Percentiles rank a stretch among this genome's conserved stretches.
Evolutionary conservation across 2,329 filamentous ascomycete genomes (phyloP).

Genomic region (Pleurostoma richardsiae): DNA sequence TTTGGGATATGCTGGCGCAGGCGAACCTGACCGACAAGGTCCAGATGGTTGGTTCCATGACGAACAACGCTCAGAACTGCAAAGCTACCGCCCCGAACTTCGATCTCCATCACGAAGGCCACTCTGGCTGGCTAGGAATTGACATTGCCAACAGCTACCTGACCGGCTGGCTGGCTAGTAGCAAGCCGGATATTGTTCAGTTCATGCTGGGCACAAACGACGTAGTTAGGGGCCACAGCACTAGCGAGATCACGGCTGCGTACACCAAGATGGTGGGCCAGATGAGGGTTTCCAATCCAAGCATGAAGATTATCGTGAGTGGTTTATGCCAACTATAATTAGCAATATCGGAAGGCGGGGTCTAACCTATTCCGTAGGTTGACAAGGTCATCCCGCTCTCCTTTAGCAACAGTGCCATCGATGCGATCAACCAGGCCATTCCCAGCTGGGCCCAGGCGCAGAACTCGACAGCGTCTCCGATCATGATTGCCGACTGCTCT

Average conservation of each 20-base stretch:
- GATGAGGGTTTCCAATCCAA: constrained; percentile 28
- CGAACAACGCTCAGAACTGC: constrained; percentile 30
- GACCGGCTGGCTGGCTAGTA: constrained; percentile 27
- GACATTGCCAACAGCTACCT: constrained; percentile 37
- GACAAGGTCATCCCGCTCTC: constrained; percentile 32
- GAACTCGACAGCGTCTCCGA: constrained; percentile 29
- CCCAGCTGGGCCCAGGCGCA: constrained; percentile 27
- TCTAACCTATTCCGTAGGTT: constrained; percentile 16
- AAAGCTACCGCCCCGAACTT: constrained; percentile 23
- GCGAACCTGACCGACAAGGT: constrained; percentile 26
- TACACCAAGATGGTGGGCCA: constrained; percentile 32
- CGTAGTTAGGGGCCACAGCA: constrained; percentile 21
- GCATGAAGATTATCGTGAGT: constrained; percentile 33
- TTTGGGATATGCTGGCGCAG: constrained; percentile 32
- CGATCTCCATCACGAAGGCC: constrained; percentile 36
- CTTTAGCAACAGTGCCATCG: constrained; percentile 17
- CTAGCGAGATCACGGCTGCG: constrained; percentile 27
- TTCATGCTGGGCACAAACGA: constrained; percentile 43
- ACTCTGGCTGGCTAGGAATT: constrained; percentile 35
- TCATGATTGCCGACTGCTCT: constrained; percentile 31
- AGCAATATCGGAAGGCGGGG: neutral
- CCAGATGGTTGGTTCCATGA: constrained; percentile 35
- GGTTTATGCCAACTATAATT: neutral
- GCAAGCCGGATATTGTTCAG: constrained; percentile 34
- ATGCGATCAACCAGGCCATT: constrained; percentile 14